Evolutionary conservation across 1,139 yeast species (phyloP).

Genomic region (Komagataea norvegica): DNA sequence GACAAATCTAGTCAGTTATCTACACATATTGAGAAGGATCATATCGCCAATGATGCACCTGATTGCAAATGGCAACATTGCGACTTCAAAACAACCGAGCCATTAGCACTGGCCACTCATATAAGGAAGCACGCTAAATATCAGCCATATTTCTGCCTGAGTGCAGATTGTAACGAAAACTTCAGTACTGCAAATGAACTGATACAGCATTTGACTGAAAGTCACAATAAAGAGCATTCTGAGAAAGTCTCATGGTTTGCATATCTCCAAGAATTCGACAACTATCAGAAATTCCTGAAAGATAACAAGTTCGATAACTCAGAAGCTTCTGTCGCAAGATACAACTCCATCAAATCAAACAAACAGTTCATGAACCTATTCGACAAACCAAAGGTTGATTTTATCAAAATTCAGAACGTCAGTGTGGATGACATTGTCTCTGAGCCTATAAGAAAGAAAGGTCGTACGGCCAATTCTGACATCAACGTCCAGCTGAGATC

Average conservation of each 20-base stretch:
- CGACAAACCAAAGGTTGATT: constrained; percentile 17
- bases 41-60: not conserved
- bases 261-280: constrained; percentile 3
- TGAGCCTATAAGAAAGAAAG: constrained; percentile 23
- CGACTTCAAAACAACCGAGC: constrained; percentile 49
- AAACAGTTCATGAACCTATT: constrained; percentile 15
- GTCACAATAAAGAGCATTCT: constrained; percentile 40
- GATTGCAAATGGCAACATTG: constrained; percentile 64
- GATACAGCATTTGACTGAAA: constrained; percentile 58
- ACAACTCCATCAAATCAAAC: constrained; percentile 9
- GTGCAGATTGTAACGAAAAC: constrained; percentile 64
- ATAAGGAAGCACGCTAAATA: constrained; percentile 65
- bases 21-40: not conserved
- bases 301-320: not conserved
- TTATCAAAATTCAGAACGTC: constrained; percentile 23
- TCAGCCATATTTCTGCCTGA: constrained; percentile 60
- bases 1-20: not conserved
- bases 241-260: constrained; percentile 21
- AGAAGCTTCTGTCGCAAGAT: constrained; percentile 7
- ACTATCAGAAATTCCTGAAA: not conserved
- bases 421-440: constrained; percentile 20
- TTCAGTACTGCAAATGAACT: constrained; percentile 60
- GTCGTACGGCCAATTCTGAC: constrained; percentile 24
- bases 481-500: constrained; percentile 21
- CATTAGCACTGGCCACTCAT: constrained; percentile 59